These are phyloP conservation scores for Aspergillus diversus DNA, from an alignment of 495 filamentous ascomycete genomes.

Conservation along the genomic window DNA sequence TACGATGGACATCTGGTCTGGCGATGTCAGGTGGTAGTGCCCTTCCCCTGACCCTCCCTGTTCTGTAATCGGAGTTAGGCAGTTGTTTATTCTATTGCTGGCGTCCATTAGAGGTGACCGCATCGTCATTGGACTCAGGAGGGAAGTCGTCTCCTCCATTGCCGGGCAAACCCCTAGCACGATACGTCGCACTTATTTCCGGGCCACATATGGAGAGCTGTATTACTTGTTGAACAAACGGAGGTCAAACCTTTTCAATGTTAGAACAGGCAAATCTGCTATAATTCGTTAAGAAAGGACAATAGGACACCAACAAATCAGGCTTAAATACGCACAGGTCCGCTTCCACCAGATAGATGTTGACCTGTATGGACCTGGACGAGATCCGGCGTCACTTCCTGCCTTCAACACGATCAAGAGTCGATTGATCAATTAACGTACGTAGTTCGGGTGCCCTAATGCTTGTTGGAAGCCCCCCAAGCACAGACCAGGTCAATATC, in stretches of 20 bases:
- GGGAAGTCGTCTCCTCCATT: slow-evolving; percentile 25
- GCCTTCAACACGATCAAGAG: neutral
- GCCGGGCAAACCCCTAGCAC: slow-evolving; percentile 21
- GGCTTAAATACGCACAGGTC: neutral
- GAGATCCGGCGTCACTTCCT: too few relatives aligned
- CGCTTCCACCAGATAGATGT: neutral
- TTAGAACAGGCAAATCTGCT: neutral
- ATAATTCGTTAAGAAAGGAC: neutral
- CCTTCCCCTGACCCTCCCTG: slow-evolving; percentile 31
- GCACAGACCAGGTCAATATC: slow-evolving; percentile 3
- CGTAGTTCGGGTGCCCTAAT: neutral
- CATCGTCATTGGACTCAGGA: slow-evolving; percentile 28
- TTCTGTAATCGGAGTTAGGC: slow-evolving; percentile 30
- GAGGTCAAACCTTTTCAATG: neutral
- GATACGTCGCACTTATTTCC: neutral
- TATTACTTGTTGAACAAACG: neutral
- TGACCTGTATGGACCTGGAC: too few relatives aligned
- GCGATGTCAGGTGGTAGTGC: slow-evolving; percentile 33
- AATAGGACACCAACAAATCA: slow-evolving; percentile 2
- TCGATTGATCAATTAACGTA: neutral
- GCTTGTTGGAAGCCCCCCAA: slow-evolving; percentile 12
- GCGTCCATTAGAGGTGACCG: slow-evolving; percentile 56
- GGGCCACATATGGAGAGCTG: slow-evolving; percentile 15
- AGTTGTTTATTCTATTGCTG: slow-evolving; percentile 50
- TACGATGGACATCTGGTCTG: slow-evolving; percentile 43